These are phyloP conservation scores for Vitis rupestris DNA, from an alignment of 164 flowering plant genomes.

Conservation along the genomic window DNA sequence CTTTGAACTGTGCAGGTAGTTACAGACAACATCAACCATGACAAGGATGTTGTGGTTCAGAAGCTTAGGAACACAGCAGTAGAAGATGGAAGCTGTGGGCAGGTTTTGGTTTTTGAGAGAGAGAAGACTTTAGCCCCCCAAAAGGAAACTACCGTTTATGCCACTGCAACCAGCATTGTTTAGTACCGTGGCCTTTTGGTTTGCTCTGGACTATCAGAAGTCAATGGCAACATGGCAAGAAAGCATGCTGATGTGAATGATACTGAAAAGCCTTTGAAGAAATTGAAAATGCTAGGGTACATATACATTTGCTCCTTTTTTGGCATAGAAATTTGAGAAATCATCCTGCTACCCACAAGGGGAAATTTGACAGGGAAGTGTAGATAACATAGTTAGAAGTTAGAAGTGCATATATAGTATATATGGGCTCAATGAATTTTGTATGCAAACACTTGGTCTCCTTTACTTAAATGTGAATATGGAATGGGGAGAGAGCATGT, in stretches of 20 bases:
- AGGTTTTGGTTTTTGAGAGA: constrained; percentile 10
- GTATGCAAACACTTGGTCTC: no score
- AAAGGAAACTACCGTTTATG: constrained; percentile 1
- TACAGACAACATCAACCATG: constrained; percentile 4
- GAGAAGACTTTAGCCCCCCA: not conserved
- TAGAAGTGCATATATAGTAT: no score
- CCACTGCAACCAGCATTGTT: constrained; percentile 12
- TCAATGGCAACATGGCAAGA: not conserved
- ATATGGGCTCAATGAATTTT: no score
- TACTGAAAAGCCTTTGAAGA: constrained; percentile 10
- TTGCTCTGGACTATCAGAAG: no score
- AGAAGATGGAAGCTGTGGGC: constrained; percentile 14
- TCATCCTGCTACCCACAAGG: no score
- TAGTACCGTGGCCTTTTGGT: not conserved
- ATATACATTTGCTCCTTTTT: no score
- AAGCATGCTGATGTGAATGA: not conserved
- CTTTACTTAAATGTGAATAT: no score
- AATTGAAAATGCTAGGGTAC: not conserved
- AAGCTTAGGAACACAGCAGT: constrained; percentile 13
- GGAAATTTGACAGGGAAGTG: no score
- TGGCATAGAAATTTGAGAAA: no score
- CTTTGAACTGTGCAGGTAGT: constrained; percentile 4
- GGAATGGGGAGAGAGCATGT: no score
- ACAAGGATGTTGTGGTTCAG: constrained; percentile 10
- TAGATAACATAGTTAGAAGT: no score